Percentiles rank a stretch among this genome's conserved stretches.
Conservation (phyloP, 768 basidiomycete species). For the Cystofilobasidium ferigula region DNA sequence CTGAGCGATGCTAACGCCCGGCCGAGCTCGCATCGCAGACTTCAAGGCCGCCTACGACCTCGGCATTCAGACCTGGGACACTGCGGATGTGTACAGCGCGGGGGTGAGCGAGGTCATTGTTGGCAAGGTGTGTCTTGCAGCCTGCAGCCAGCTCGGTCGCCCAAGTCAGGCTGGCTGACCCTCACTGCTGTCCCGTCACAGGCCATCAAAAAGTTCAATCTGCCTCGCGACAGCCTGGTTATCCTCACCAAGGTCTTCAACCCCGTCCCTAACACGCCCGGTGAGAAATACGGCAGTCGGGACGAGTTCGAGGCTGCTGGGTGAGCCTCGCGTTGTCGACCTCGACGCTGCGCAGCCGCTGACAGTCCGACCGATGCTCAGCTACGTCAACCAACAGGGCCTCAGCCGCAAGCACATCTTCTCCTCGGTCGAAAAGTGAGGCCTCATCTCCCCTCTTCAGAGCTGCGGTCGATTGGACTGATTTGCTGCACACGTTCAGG, state of each 20-base stretch:
- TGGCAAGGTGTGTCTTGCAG: background rate
- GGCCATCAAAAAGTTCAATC: constrained; percentile 13
- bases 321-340: background rate
- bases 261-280: background rate
- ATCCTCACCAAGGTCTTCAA: constrained; percentile 3
- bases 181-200: background rate
- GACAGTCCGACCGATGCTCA: background rate
- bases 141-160: background rate
- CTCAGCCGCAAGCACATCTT: constrained; percentile 9
- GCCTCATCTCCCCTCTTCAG: too few relatives aligned
- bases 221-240: constrained; percentile 4
- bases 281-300: background rate
- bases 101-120: constrained; percentile 28
- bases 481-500: too few relatives aligned
- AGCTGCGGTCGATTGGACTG: too few relatives aligned
- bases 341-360: background rate
- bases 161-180: background rate
- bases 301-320: background rate
- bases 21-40: too few relatives aligned
- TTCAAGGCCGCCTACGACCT: constrained; percentile 36
- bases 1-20: too few relatives aligned
- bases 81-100: constrained; percentile 40
- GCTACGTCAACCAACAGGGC: constrained; percentile 4
- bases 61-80: constrained; percentile 35
- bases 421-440: constrained; percentile 6